These are phyloP conservation scores for Rosa rugosa DNA, from an alignment of 306 rosid species.

Conservation along the genomic window DNA sequence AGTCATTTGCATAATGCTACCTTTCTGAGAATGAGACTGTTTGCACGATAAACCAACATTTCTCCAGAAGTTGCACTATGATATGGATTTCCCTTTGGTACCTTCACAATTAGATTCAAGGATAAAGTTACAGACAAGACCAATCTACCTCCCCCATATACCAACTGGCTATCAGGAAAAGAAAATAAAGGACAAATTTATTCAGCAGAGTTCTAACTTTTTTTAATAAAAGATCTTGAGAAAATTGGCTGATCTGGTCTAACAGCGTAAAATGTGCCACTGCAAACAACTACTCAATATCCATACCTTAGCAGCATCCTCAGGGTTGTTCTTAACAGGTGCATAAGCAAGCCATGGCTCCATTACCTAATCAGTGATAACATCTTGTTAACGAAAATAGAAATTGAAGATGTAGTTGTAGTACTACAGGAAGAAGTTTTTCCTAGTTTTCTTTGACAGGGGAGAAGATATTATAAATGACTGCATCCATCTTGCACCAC, in stretches of 20 bases:
- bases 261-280: conserved; percentile 1
- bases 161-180: not conserved
- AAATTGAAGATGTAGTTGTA: conserved; percentile 3
- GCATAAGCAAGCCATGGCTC: conserved; percentile 97
- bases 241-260: not conserved
- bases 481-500: not conserved
- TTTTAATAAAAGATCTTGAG: not conserved
- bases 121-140: conserved; percentile 18
- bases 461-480: not conserved
- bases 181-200: not conserved
- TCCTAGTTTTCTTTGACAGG: not conserved
- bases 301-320: conserved; percentile 90
- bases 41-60: conserved; percentile 79
- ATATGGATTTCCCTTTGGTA: conserved; percentile 97
- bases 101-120: conserved; percentile 50
- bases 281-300: conserved; percentile 17
- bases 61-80: conserved; percentile 99
- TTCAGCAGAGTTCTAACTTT: not conserved
- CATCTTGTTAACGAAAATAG: conserved; percentile 19
- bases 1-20: conserved; percentile 18
- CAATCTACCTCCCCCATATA: conserved; percentile 1
- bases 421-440: conserved; percentile 21
- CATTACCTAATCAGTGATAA: conserved; percentile 56
- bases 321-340: conserved; percentile 97
- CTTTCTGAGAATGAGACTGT: conserved; percentile 73